Percentiles rank a stretch among this genome's conserved stretches.
Evolutionary conservation across 768 basidiomycete genomes (phyloP).

Genomic region (Fibroporia radiculosa): DNA sequence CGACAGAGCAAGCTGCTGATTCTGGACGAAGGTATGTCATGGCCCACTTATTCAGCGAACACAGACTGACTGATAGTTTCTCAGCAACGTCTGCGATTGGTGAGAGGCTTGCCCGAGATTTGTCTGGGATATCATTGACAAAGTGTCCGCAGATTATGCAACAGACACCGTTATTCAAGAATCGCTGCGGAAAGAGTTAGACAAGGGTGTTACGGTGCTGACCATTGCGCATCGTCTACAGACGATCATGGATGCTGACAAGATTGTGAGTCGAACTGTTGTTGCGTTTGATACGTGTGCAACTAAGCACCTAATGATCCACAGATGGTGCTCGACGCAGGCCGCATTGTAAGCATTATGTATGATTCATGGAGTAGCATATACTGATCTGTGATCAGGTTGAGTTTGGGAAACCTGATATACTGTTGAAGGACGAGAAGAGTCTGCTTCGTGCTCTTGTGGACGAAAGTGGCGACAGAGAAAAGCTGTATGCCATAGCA

Average conservation of each 20-base stretch:
- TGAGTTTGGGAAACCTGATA: slow-evolving; percentile 40
- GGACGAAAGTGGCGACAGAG: slow-evolving; percentile 32
- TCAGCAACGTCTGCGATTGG: slow-evolving; percentile 3
- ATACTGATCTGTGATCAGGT: slow-evolving; percentile 13
- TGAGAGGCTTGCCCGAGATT: background rate
- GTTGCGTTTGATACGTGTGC: background rate
- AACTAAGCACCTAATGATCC: background rate
- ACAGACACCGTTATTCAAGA: slow-evolving; percentile 49
- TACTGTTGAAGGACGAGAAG: slow-evolving; percentile 30
- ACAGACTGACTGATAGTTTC: background rate
- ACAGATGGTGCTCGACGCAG: slow-evolving; percentile 36
- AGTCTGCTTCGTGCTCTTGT: slow-evolving; percentile 29
- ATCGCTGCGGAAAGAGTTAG: slow-evolving; percentile 39
- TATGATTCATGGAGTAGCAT: background rate
- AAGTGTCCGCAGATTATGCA: slow-evolving; percentile 35
- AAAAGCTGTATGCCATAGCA: slow-evolving; percentile 26
- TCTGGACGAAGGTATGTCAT: slow-evolving; percentile 33
- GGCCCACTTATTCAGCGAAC: background rate
- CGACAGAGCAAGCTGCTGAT: slow-evolving; percentile 49
- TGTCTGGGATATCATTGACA: background rate
- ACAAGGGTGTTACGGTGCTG: slow-evolving; percentile 36
- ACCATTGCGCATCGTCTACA: slow-evolving; percentile 50
- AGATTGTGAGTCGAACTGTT: slow-evolving; percentile 29
- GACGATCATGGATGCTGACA: slow-evolving; percentile 52
- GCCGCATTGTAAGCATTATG: slow-evolving; percentile 25